phyloP scores from a whole-genome alignment of 306 rosid genomes.

The Vigna unguiculata region DNA sequence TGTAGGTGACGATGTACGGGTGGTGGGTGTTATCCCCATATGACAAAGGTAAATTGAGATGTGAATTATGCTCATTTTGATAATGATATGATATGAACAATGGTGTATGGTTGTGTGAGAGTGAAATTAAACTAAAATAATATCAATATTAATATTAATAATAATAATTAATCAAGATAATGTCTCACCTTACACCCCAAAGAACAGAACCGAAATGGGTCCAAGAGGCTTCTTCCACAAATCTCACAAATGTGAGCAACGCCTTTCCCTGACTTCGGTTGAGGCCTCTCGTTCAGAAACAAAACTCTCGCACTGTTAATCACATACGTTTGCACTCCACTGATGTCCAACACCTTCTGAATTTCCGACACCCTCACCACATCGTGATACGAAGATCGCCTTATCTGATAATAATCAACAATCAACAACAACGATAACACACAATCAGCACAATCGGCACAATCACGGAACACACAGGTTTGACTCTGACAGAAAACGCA shows the following conservation, averaged over 20 bases:
- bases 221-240: conserved; percentile 89
- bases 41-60: conserved; percentile 50
- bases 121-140: background rate
- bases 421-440: background rate
- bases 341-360: conserved; percentile 74
- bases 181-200: conserved; percentile 92
- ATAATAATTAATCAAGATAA: background rate
- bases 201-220: conserved; percentile 89
- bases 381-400: conserved; percentile 94
- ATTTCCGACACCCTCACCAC: conserved; percentile 87
- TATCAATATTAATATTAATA: background rate
- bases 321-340: conserved; percentile 94
- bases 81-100: conserved; percentile 42
- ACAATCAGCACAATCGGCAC: background rate
- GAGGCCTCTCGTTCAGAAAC: conserved; percentile 97
- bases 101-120: conserved; percentile 1
- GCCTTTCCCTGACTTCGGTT: conserved; percentile 81
- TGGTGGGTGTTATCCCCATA: conserved; percentile 65
- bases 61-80: conserved; percentile 55
- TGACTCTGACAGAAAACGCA: too few species aligned
- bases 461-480: too few species aligned
- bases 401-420: conserved; percentile 58
- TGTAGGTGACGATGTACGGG: conserved; percentile 71
- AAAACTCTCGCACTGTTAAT: conserved; percentile 90
- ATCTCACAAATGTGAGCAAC: conserved; percentile 88